Conservation (phyloP, 192 early-diverging fungal species). For the Coemansia pectinata region DNA sequence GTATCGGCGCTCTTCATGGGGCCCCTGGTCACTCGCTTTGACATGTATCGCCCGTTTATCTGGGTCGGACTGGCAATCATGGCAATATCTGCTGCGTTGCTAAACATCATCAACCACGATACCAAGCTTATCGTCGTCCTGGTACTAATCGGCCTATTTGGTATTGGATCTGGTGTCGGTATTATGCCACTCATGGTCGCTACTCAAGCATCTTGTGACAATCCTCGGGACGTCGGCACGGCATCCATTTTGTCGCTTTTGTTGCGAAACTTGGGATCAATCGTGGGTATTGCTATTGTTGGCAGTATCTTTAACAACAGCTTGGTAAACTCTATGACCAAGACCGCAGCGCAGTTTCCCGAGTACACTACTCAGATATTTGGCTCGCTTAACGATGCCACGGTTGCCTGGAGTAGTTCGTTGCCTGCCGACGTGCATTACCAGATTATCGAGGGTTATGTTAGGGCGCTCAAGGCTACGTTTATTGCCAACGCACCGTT, state of each 20-base stretch:
- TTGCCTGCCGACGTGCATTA: constrained; percentile 14
- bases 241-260: constrained; percentile 23
- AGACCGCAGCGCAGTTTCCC: constrained; percentile 16
- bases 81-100: constrained; percentile 20
- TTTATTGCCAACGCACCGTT: constrained; percentile 39
- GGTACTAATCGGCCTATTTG: constrained; percentile 27
- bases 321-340: constrained; percentile 9
- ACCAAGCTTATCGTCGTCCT: constrained; percentile 19
- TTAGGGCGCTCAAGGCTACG: constrained; percentile 19
- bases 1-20: constrained; percentile 23
- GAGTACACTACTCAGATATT: constrained; percentile 12
- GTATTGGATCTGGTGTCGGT: constrained; percentile 24
- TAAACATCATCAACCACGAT: constrained; percentile 21
- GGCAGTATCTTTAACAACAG: constrained; percentile 40
- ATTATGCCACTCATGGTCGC: constrained; percentile 33
- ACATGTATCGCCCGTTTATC: constrained; percentile 34
- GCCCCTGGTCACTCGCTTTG: constrained; percentile 18
- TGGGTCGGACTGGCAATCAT: constrained; percentile 26
- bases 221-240: constrained; percentile 23
- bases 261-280: constrained; percentile 29
- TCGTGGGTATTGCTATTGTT: constrained; percentile 31
- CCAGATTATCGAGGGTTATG: constrained; percentile 21
- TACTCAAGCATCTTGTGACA: constrained; percentile 21
- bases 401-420: constrained; percentile 17
- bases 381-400: constrained; percentile 17